phyloP scores from a whole-genome alignment of 164 flowering plant species.

The Magnolia kwangsiensis region DNA sequence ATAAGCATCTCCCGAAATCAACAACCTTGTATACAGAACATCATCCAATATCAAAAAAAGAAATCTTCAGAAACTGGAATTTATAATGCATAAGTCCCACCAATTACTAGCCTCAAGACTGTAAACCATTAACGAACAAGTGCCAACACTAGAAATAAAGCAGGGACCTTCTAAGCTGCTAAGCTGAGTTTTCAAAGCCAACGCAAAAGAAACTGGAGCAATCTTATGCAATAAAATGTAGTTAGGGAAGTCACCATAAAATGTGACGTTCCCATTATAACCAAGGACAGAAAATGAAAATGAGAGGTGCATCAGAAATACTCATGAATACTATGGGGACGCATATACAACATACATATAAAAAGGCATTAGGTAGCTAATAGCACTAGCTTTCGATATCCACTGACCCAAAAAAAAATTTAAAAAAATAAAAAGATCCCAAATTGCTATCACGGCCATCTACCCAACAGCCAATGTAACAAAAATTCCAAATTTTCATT shows the following conservation, averaged over 20 bases:
- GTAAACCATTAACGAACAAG: not conserved
- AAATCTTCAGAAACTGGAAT: not conserved
- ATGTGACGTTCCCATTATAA: not conserved
- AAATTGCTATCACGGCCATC: not conserved
- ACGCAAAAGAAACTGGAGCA: not conserved
- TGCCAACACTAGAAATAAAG: not conserved
- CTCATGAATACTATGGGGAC: not conserved
- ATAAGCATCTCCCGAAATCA: conserved; percentile 62
- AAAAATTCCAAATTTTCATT: not conserved
- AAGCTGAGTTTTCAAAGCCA: not conserved
- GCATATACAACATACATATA: not conserved
- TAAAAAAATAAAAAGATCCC: not conserved
- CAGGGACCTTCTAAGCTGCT: not conserved
- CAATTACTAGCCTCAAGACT: not conserved
- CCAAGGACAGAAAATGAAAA: not conserved
- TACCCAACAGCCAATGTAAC: not conserved
- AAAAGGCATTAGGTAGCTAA: not conserved
- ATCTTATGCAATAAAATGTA: not conserved
- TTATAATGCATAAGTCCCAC: not conserved
- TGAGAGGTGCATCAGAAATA: not conserved
- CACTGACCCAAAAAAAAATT: not conserved
- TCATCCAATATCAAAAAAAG: conserved; percentile 2
- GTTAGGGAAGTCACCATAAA: not conserved
- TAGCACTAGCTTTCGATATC: not conserved
- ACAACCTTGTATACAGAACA: conserved; percentile 40